Evolutionary conservation across 1,139 yeast genomes (phyloP).

Genomic region (Hansenula sp.): DNA sequence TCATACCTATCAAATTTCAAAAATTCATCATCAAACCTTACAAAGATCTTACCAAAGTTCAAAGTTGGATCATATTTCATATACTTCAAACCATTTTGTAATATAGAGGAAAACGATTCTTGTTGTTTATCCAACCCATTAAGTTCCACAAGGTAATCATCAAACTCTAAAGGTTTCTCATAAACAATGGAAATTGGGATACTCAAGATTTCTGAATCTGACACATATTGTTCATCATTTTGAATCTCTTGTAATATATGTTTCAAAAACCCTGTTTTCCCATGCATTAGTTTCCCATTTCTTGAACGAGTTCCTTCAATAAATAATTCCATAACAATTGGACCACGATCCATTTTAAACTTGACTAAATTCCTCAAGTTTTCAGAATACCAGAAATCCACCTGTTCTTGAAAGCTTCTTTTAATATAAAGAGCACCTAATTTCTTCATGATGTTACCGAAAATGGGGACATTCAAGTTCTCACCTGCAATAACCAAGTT

Average conservation of each 20-base stretch:
- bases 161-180: conserved; percentile 21
- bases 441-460: conserved; percentile 13
- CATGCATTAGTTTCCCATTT: conserved; percentile 20
- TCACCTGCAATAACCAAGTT: conserved; percentile 20
- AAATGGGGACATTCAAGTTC: conserved; percentile 19
- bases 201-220: conserved; percentile 4
- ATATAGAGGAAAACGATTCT: conserved; percentile 15
- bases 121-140: conserved; percentile 20
- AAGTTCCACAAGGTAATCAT: conserved; percentile 17
- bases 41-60: conserved; percentile 18
- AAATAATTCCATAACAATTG: conserved; percentile 14
- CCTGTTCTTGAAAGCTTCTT: conserved; percentile 11
- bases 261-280: conserved; percentile 18
- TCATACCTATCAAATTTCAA: conserved; percentile 4
- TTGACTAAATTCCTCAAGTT: conserved; percentile 11
- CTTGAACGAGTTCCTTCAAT: conserved; percentile 21
- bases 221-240: background rate
- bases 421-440: conserved; percentile 20
- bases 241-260: conserved; percentile 11
- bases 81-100: conserved; percentile 10
- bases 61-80: conserved; percentile 3
- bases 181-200: conserved; percentile 18
- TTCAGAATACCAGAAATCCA: conserved; percentile 15
- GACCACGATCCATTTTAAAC: conserved; percentile 2
- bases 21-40: conserved; percentile 12